Evolutionary conservation across 257 asterid species (phyloP).

Genomic region (Nicotiana otophora): DNA sequence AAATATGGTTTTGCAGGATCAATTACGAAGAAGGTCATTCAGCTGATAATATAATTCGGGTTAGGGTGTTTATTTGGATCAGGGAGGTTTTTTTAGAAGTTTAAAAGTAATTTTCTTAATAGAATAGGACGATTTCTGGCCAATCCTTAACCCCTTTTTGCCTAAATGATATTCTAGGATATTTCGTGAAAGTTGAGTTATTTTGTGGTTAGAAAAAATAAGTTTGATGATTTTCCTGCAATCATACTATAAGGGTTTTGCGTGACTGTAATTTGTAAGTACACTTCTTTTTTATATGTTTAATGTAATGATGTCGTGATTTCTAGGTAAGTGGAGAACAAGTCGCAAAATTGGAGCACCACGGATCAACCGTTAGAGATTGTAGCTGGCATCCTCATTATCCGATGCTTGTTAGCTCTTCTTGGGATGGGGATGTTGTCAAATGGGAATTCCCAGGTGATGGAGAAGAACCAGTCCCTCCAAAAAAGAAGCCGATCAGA

Average conservation of each 20-base stretch:
- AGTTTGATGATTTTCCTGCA: not conserved
- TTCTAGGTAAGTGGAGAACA: constrained; percentile 57
- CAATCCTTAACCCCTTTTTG: not conserved
- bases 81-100: not conserved
- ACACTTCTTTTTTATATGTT: not conserved
- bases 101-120: not conserved
- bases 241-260: not conserved
- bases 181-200: not conserved
- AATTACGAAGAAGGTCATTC: too few relatives aligned
- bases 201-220: not conserved
- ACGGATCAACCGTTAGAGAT: constrained; percentile 18
- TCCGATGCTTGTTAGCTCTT: constrained; percentile 72
- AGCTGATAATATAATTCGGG: not conserved
- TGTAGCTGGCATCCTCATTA: constrained; percentile 75
- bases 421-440: constrained; percentile 76
- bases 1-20: too few relatives aligned
- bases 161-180: not conserved
- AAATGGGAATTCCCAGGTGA: constrained; percentile 71
- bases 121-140: not conserved
- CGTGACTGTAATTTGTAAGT: not conserved
- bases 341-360: constrained; percentile 65
- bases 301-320: not conserved
- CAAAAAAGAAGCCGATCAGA: constrained; percentile 2
- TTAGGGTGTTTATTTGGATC: not conserved
- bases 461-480: constrained; percentile 26